phyloP scores from a whole-genome alignment of 176 grass and related monocot genomes.

The Aegilops speltoides region DNA sequence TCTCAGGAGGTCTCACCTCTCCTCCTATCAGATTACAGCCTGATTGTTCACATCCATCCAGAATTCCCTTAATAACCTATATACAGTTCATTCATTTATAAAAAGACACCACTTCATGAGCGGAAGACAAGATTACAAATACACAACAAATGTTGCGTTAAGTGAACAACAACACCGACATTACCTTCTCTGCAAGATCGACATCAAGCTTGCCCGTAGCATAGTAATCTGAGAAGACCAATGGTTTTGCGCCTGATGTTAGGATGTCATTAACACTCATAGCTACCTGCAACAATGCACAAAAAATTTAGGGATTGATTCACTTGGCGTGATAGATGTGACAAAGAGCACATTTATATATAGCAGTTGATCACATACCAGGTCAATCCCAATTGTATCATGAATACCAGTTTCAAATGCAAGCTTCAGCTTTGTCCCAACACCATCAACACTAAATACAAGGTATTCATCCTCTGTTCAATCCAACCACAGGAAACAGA shows the following conservation, averaged over 20 bases:
- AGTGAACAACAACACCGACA: not conserved
- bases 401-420: slow-evolving; percentile 97
- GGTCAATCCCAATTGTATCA: slow-evolving; percentile 92
- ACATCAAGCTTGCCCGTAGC: slow-evolving; percentile 84
- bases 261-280: slow-evolving; percentile 98
- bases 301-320: not conserved
- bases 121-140: not conserved
- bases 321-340: not conserved
- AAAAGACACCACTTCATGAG: not conserved
- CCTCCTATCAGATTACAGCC: slow-evolving; percentile 70
- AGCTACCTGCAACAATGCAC: slow-evolving; percentile 57
- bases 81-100: slow-evolving; percentile 10
- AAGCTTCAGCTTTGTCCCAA: slow-evolving; percentile 96
- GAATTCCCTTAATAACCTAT: slow-evolving; percentile 91
- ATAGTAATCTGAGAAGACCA: slow-evolving; percentile 84
- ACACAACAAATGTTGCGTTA: not conserved
- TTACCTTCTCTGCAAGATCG: slow-evolving; percentile 88
- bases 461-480: slow-evolving; percentile 70
- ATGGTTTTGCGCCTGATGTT: slow-evolving; percentile 86
- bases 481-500: slow-evolving; percentile 9
- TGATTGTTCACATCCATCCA: slow-evolving; percentile 80
- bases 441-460: slow-evolving; percentile 74
- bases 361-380: slow-evolving; percentile 46
- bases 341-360: not conserved
- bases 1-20: slow-evolving; percentile 53